phyloP scores from a whole-genome alignment of 257 asterid species.

The Lycium barbarum region DNA sequence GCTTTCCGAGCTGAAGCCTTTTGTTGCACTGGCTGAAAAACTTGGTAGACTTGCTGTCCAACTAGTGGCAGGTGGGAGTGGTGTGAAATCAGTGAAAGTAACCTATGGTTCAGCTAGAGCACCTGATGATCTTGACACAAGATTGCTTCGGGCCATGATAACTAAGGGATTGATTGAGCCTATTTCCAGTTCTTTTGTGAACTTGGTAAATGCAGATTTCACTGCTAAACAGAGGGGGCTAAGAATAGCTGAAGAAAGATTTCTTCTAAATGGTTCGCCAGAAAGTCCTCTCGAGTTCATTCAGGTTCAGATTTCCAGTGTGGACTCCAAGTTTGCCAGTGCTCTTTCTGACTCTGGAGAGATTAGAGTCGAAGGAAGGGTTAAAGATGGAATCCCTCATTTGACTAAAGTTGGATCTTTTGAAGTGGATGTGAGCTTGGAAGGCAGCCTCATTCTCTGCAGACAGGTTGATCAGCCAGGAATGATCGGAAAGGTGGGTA shows the following conservation, averaged over 20 bases:
- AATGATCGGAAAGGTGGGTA: conserved; percentile 90
- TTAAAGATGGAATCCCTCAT: conserved; percentile 86
- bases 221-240: conserved; percentile 90
- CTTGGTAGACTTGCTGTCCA: conserved; percentile 97
- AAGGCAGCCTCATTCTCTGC: conserved; percentile 86
- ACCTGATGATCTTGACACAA: conserved; percentile 89
- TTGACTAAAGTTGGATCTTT: conserved; percentile 83
- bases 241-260: conserved; percentile 70
- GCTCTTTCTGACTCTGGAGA: conserved; percentile 82
- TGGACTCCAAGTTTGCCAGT: conserved; percentile 82
- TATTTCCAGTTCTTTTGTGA: conserved; percentile 72
- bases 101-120: conserved; percentile 85
- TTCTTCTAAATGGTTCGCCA: conserved; percentile 75
- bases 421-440: conserved; percentile 91
- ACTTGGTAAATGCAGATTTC: conserved; percentile 89
- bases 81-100: conserved; percentile 74
- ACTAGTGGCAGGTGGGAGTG: conserved; percentile 85
- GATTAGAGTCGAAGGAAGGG: conserved; percentile 79
- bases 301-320: conserved; percentile 84
- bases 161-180: conserved; percentile 96
- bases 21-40: conserved; percentile 81
- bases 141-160: conserved; percentile 92
- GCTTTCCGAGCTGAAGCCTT: conserved; percentile 86
- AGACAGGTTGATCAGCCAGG: conserved; percentile 98
- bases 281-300: conserved; percentile 78